phyloP scores from a whole-genome alignment of 768 basidiomycete genomes.

The Phlebiopsis flavidoalba region DNA sequence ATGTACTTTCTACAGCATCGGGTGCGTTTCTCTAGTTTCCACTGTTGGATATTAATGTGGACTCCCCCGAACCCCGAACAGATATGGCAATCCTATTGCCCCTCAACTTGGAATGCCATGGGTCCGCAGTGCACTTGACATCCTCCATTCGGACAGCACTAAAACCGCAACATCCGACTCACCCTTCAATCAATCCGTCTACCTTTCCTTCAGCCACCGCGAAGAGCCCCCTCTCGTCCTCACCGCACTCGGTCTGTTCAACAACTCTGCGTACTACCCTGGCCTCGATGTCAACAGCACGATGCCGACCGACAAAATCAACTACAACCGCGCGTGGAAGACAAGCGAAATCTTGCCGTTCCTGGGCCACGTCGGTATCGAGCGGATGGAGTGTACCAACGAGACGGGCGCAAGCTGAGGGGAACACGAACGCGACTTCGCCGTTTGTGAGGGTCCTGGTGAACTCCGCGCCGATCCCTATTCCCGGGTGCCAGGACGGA shows the following conservation, averaged over 20 bases:
- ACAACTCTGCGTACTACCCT: conserved; percentile 15
- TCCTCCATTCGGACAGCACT: not conserved
- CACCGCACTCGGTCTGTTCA: conserved; percentile 18
- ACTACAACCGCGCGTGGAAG: conserved; percentile 16
- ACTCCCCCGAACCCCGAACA: not conserved
- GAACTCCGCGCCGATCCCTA: conserved; percentile 30
- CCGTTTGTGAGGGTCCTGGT: conserved; percentile 34
- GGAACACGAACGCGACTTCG: conserved; percentile 10
- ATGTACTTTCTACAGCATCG: conserved; percentile 19
- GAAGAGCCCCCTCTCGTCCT: conserved; percentile 18
- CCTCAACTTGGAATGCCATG: conserved; percentile 17
- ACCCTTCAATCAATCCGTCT: conserved; percentile 9
- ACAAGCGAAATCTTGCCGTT: conserved; percentile 17
- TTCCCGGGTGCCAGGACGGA: conserved; percentile 34
- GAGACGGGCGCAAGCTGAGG: conserved; percentile 9
- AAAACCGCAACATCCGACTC: conserved; percentile 8
- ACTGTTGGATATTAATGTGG: not conserved
- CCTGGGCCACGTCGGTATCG: conserved; percentile 35
- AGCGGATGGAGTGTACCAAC: conserved; percentile 29
- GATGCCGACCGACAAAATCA: conserved; percentile 18
- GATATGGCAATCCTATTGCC: conserved; percentile 15
- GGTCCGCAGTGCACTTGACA: conserved; percentile 2
- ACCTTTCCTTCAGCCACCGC: conserved; percentile 17
- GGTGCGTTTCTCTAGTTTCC: not conserved
- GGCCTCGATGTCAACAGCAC: conserved; percentile 14